Base-by-base conservation (phyloP, 768 basidiomycete species). In the Suillus variegatus region DNA sequence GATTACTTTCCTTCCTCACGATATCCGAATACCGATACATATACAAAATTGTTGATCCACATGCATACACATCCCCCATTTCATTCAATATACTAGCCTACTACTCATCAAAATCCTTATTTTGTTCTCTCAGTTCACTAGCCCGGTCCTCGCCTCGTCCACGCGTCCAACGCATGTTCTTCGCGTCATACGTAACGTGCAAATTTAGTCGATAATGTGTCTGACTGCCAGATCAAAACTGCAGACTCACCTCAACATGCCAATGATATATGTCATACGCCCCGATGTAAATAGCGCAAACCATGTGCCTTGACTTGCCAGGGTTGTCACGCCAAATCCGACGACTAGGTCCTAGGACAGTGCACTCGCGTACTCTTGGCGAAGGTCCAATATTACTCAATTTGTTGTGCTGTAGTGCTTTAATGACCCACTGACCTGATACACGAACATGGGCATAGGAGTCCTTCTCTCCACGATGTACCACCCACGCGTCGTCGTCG, bases 201-300 rank as follows among this genome's bases (percentile, higher is more conserved):
- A 97, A 77, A 98, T 98, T 83, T 99, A 96, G 61, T 87, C 86
- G 71, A 91, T 81, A 73, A 99, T 97, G 78, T 99, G 89, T 87
- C 97, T 97, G 99, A 73, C 87, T 88, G 22, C 32, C 32, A 47
- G 49, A 51, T 16, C 49, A 51, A 51, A 28, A 52, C 8, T 18
- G 2, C 18, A 32, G 32, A 54, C 28, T 32, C 52, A 54, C 32
- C 32, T 32, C 18, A 54, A 10, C 52, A 54, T 32, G 52, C 28
- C 25, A 52, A 52, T 52, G 16, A 32, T 35, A 54, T 25, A 49
- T 54, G 28, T 47, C 60, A 61, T 61, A 46, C 60, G 13, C 22
- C 44, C 60, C 13, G 40, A 14, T n/a, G 41, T 18, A 43, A 43
- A 22, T 38, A 22, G 40, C 16, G 41, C 60, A 28, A 10, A 6